Base-by-base conservation (phyloP, 2,329 filamentous ascomycete genomes). In the Xylariaceae sp. region DNA sequence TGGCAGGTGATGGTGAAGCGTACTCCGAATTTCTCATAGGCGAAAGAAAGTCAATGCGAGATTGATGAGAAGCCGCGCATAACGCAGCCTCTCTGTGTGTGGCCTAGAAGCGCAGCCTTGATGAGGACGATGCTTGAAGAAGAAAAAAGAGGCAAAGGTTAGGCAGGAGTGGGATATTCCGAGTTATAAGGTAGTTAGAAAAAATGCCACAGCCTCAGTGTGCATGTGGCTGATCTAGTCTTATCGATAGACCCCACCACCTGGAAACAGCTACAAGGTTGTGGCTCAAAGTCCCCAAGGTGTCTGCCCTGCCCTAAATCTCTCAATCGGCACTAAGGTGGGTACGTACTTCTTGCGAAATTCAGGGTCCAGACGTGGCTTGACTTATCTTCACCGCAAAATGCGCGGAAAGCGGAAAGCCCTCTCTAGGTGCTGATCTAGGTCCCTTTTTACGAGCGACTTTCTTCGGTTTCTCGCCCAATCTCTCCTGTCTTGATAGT, bases 1-100 rank as follows among this genome's bases (percentile, higher is more conserved):
- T 59, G 60, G 66, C 61, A 59, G 64, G 63, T 63, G 57, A 51
- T 61, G 64, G 59, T 89, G 87, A 88, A 90, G 86, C 90, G 83
- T 93, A 86, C 88, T 93, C 88, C 87, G 87, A 93, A 91, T 93
- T 93, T 93, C 87, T 89, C 87, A 90, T 89, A 89, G 90, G 88
- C 87, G 71, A 52, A 41, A 40, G 40, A 48, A 37, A 41, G 38
- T 39, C 13, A 35, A 52, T 44, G 34, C 59, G 50, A 37, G 41
- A 47, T 38, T n/a, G 43, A 39, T 43, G 62, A 67, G 63, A 63
- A 57, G 55, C 55, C 59, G 59, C 63, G 59, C 54, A 53, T 19
- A 28, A 39, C 60, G 63, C 62, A 60, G 52, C 59, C 55, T 73
- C 73, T 87, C 76, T 72, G 78, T 80, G 79, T 87, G 85, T 84